Conservation (phyloP, 139 green algal species). For the Haematococcus lacustris region DNA sequence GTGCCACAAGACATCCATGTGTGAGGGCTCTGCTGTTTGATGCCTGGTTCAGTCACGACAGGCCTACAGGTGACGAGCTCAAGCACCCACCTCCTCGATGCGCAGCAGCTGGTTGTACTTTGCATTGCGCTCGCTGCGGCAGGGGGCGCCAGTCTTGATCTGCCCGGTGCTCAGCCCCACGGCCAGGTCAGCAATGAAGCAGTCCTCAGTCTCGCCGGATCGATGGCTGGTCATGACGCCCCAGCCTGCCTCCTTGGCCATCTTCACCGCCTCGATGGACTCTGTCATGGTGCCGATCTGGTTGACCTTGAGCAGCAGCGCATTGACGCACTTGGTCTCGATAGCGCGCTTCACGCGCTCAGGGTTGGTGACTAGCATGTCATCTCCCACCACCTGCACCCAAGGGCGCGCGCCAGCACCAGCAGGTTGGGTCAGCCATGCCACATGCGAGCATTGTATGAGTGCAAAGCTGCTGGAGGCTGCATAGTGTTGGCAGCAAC, state of each 20-base stretch:
- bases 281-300: slow-evolving; percentile 96
- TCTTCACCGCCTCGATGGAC: slow-evolving; percentile 89
- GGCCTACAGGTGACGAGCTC: too few species aligned
- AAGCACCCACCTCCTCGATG: slow-evolving; percentile 90
- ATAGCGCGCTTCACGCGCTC: slow-evolving; percentile 85
- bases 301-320: slow-evolving; percentile 93
- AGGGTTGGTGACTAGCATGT: slow-evolving; percentile 97
- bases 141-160: slow-evolving; percentile 99
- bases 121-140: slow-evolving; percentile 83
- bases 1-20: too few species aligned
- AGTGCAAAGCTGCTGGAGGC: too few species aligned
- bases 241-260: slow-evolving; percentile 92
- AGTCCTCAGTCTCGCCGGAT: slow-evolving; percentile 93
- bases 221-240: slow-evolving; percentile 94
- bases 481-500: too few species aligned
- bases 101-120: slow-evolving; percentile 99
- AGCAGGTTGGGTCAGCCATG: too few species aligned
- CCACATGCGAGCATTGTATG: too few species aligned
- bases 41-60: too few species aligned
- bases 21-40: too few species aligned
- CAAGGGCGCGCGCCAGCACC: too few species aligned
- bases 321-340: slow-evolving; percentile 90
- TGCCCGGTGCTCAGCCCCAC: slow-evolving; percentile 94
- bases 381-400: slow-evolving; percentile 93
- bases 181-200: slow-evolving; percentile 96